Percentiles rank a stretch among this genome's conserved stretches.
Conservation (phyloP, 257 asterid genomes). For the Cinchona pubescens region DNA sequence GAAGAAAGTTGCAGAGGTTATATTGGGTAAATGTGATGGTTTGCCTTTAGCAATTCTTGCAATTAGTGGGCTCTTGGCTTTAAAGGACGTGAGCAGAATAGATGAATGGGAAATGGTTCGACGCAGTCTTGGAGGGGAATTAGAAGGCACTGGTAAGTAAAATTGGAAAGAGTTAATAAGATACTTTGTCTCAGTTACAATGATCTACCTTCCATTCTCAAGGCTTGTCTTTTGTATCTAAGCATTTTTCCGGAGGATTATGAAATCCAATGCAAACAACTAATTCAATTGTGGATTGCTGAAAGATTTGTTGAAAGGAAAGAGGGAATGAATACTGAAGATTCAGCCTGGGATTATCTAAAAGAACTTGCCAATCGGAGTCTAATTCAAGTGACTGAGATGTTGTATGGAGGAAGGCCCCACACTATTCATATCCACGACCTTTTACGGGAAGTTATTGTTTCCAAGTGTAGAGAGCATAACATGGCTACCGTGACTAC, state of each 20-base stretch:
- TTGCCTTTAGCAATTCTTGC: constrained; percentile 21
- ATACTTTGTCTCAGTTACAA: constrained; percentile 17
- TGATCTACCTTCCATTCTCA: constrained; percentile 19
- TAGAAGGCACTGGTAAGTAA: neutral
- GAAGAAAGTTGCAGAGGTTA: no score
- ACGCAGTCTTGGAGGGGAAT: constrained; percentile 8
- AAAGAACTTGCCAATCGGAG: constrained; percentile 24
- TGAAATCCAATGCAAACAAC: neutral
- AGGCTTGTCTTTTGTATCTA: constrained; percentile 15
- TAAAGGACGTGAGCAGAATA: constrained; percentile 9
- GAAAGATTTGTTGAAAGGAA: constrained; percentile 31
- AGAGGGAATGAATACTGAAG: constrained; percentile 17
- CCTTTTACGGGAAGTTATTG: no score
- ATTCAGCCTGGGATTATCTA: constrained; percentile 28
- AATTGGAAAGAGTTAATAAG: constrained; percentile 11
- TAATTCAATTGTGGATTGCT: constrained; percentile 28
- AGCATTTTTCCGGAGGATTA: no score
- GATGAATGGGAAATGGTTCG: constrained; percentile 17
- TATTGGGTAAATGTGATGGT: neutral
- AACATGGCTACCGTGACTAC: no score
- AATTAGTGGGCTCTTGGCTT: constrained; percentile 22
- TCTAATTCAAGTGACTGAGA: constrained; percentile 25
- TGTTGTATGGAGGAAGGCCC: constrained; percentile 6
- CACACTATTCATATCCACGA: constrained; percentile 22
- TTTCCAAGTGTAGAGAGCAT: no score